These are phyloP conservation scores for Penicillium sp. DNA, from an alignment of 2,329 filamentous ascomycete genomes.

Conservation along the genomic window DNA sequence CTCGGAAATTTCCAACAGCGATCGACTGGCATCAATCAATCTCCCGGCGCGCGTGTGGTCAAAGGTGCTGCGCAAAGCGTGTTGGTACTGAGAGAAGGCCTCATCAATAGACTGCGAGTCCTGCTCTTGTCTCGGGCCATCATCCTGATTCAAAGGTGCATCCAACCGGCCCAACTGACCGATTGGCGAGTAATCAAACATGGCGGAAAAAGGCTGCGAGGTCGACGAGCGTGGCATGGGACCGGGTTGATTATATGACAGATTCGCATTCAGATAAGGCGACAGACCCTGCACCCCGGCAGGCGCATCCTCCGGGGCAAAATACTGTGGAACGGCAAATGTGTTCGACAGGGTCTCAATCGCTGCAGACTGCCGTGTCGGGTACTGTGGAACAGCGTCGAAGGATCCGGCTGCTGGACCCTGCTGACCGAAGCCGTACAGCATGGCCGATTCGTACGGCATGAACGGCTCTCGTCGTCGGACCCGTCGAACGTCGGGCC, in stretches of 20 bases:
- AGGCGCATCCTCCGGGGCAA: conserved; percentile 59
- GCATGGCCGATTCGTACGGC: conserved; percentile 60
- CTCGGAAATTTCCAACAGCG: conserved; percentile 58
- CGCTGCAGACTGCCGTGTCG: conserved; percentile 67
- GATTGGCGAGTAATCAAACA: conserved; percentile 46
- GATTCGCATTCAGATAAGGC: conserved; percentile 62
- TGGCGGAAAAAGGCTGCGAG: conserved; percentile 49
- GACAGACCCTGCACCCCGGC: conserved; percentile 54
- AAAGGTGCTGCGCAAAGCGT: conserved; percentile 59
- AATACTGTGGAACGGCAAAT: conserved; percentile 70
- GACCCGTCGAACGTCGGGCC: not conserved
- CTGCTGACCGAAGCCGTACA: conserved; percentile 71
- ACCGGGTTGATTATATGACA: conserved; percentile 57
- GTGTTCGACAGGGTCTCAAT: conserved; percentile 69
- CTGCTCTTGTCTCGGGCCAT: not conserved
- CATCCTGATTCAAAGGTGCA: conserved; percentile 13
- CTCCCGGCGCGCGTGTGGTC: conserved; percentile 61
- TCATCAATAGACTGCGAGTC: conserved; percentile 56
- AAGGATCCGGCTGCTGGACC: conserved; percentile 60
- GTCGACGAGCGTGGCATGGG: conserved; percentile 50
- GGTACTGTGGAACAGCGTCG: conserved; percentile 69
- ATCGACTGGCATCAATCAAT: conserved; percentile 55
- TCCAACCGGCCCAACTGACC: conserved; percentile 35
- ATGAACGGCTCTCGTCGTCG: conserved; percentile 54
- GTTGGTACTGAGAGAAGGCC: conserved; percentile 61